Base-by-base conservation (phyloP, 2,329 filamentous ascomycete genomes). In the Parastagonospora avenae region DNA sequence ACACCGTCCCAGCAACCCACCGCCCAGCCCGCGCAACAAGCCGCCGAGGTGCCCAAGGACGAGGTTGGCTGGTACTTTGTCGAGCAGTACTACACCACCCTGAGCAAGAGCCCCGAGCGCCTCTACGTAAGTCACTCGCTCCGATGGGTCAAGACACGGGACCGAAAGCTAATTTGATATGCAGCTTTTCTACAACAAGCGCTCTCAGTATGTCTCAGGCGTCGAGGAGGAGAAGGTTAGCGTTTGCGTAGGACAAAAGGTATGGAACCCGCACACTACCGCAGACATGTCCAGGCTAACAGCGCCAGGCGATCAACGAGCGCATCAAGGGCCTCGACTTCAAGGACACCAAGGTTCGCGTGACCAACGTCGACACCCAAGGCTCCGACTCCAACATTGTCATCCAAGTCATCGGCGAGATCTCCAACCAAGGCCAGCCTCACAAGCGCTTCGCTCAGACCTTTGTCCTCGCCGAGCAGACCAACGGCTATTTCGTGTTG, bases 31-130 rank as follows among this genome's bases (percentile, higher is more conserved):
- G 55, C 58, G 54, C 63, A 57, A 60, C 61, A 62, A 61, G 61
- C 68, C 24, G 63, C 68, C 19, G 78, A 81, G 37, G 82, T 85
- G 57, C 80, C 79, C 66, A 97, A 96, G 81, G 92, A 96, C 74
- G 91, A 97, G 80, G 92, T 99, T 63, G 94, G 92, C 76, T 99
- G 94, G 94, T 97, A 93, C 80, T 99, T 99, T 66, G 94, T 99
- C 52, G 92, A 97, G 84, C 92, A 96, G 77, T 99, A 97, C 82
- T 99, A 99, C 80, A 97, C 91, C 65, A 99, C 92, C 56, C 80
- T 99, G 71, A 97, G 92, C 85, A 92, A 93, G 78, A 90, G 82
- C 62, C 92, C 94, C 16, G 92, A 96, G 73, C 95, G 94, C 78
- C 89, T 99, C 67, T 93, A 92, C 72, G 79, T 82, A 71, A 67